Conservation (phyloP, 1,139 yeast genomes). For the Taiozyma sp. region DNA sequence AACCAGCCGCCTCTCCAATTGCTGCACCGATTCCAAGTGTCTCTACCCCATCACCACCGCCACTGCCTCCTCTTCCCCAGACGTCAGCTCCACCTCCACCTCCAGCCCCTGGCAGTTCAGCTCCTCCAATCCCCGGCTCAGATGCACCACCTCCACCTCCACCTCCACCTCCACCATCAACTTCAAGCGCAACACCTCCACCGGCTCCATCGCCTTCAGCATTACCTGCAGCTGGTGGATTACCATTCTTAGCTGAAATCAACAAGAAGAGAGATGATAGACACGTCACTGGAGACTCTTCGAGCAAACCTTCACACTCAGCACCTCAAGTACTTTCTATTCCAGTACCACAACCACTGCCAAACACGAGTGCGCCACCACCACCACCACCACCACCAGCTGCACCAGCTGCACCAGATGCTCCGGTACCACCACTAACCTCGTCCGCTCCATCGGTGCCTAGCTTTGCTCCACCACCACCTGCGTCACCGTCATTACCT, state of each 20-base stretch:
- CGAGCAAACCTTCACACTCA: slow-evolving; percentile 14
- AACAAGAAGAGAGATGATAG: slow-evolving; percentile 42
- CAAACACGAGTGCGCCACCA: slow-evolving; percentile 5
- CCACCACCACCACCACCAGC: slow-evolving; percentile 7
- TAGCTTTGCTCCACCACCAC: slow-evolving; percentile 17
- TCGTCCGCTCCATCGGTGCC: slow-evolving; percentile 8
- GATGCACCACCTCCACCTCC: slow-evolving; percentile 17
- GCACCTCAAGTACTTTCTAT: slow-evolving; percentile 20
- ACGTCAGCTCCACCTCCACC: slow-evolving; percentile 26
- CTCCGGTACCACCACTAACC: slow-evolving; percentile 2
- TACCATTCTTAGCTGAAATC: slow-evolving; percentile 46
- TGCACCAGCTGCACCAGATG: slow-evolving; percentile 3
- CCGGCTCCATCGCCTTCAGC: slow-evolving; percentile 19
- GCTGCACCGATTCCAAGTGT: slow-evolving; percentile 26
- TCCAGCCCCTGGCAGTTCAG: slow-evolving; percentile 21
- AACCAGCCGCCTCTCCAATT: slow-evolving; percentile 21
- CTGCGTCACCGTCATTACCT: slow-evolving; percentile 10
- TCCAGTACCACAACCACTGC: slow-evolving; percentile 11
- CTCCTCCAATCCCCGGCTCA: slow-evolving; percentile 15
- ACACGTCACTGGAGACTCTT: slow-evolving; percentile 32
- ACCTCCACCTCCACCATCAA: slow-evolving; percentile 13
- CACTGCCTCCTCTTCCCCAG: slow-evolving; percentile 10
- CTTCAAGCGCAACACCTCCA: slow-evolving; percentile 21
- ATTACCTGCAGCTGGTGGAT: slow-evolving; percentile 24
- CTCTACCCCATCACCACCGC: slow-evolving; percentile 23